Evolutionary conservation across 306 rosid species (phyloP).

Genomic region (Sicyos edulis): DNA sequence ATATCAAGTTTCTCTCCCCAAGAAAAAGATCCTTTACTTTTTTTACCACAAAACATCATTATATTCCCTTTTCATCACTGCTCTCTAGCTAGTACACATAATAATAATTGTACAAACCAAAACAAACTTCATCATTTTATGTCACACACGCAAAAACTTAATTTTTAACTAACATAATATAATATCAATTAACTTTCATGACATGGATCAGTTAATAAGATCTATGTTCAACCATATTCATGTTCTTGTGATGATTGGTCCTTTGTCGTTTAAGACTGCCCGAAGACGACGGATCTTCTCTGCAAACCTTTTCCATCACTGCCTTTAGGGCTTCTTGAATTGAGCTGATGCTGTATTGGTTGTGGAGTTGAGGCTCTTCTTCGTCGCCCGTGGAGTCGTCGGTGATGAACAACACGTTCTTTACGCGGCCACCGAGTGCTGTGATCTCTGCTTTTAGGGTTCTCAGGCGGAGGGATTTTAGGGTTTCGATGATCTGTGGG

Average conservation of each 20-base stretch:
- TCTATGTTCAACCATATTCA: conserved; percentile 51
- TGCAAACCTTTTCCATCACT: conserved; percentile 66
- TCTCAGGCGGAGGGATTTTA: conserved; percentile 51
- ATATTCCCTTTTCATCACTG: conserved; percentile 11
- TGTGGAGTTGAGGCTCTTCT: conserved; percentile 21
- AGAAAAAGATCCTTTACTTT: conserved; percentile 59
- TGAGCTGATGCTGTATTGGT: conserved; percentile 53
- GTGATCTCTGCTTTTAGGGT: conserved; percentile 84
- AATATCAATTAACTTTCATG: background rate
- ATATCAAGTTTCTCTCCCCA: conserved; percentile 50
- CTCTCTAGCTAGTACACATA: conserved; percentile 1
- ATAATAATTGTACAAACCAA: conserved; percentile 5
- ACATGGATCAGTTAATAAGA: no score
- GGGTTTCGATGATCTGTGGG: conserved; percentile 68
- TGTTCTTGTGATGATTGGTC: conserved; percentile 36
- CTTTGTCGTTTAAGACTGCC: conserved; percentile 85
- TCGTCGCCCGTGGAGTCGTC: conserved; percentile 34
- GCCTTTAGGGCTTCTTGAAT: conserved; percentile 80
- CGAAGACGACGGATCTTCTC: conserved; percentile 43
- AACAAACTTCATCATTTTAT: background rate
- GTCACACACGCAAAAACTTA: background rate
- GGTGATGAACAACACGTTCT: conserved; percentile 66
- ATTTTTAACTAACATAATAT: background rate
- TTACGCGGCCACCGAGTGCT: conserved; percentile 67
- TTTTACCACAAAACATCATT: conserved; percentile 25